phyloP scores from a whole-genome alignment of 192 early-diverging fungal genomes.

The Pilobolus umbonatus region DNA sequence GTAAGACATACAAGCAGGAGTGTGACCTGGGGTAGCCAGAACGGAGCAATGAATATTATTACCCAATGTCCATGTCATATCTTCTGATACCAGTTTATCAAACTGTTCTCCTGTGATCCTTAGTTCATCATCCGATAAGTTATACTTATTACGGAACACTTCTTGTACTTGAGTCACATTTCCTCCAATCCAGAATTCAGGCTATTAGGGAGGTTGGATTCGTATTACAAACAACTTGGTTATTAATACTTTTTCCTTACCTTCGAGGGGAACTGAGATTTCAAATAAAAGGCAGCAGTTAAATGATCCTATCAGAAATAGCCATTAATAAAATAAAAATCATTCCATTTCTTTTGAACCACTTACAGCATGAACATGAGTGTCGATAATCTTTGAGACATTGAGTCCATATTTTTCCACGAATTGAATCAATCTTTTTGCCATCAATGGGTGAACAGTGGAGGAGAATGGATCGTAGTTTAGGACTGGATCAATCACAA shows the following conservation, averaged over 20 bases:
- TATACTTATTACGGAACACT: slow-evolving; percentile 26
- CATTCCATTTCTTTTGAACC: neutral
- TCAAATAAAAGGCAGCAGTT: slow-evolving; percentile 24
- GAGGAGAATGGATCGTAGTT: slow-evolving; percentile 26
- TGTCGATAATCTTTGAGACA: slow-evolving; percentile 32
- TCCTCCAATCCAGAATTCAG: slow-evolving; percentile 22
- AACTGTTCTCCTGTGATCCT: slow-evolving; percentile 18
- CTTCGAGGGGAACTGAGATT: slow-evolving; percentile 14
- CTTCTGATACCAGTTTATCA: slow-evolving; percentile 6
- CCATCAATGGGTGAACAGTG: slow-evolving; percentile 13
- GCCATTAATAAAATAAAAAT: neutral
- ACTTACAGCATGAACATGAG: slow-evolving; percentile 32
- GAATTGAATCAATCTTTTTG: slow-evolving; percentile 22
- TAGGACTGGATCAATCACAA: slow-evolving; percentile 27
- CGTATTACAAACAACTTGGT: neutral
- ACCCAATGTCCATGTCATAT: slow-evolving; percentile 19
- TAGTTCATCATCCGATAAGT: slow-evolving; percentile 11
- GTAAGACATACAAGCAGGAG: slow-evolving; percentile 27
- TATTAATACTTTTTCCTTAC: slow-evolving; percentile 2
- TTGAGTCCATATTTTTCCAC: slow-evolving; percentile 14
- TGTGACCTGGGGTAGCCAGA: slow-evolving; percentile 26
- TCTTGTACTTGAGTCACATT: slow-evolving; percentile 22
- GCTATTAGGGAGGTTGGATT: slow-evolving; percentile 6
- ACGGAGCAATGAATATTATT: slow-evolving; percentile 21
- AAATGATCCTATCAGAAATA: slow-evolving; percentile 30